A percentile compares a stretch with the other conserved stretches of the same genome.
phyloP scores from a whole-genome alignment of 1,284 basidiomycete genomes.

The Amylostereum areolatum region DNA sequence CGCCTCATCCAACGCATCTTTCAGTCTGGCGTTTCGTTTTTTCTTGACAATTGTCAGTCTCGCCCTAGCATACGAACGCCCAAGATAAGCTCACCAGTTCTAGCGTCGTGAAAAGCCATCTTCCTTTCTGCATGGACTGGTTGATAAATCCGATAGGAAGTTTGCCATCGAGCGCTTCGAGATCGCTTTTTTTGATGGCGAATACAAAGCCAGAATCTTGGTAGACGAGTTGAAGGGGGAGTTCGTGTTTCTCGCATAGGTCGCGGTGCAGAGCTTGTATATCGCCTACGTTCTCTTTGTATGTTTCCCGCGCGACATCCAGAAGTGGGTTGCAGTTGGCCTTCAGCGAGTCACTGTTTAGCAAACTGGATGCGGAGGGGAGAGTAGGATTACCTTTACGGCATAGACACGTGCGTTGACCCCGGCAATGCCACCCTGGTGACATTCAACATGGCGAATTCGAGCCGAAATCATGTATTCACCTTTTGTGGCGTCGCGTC shows the following conservation, averaged over 20 bases:
- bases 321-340: slow-evolving; percentile 78
- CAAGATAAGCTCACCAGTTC: slow-evolving; percentile 53
- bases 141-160: slow-evolving; percentile 71
- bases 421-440: slow-evolving; percentile 60
- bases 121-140: slow-evolving; percentile 57
- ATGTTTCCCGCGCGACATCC: slow-evolving; percentile 89
- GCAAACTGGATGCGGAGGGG: too few relatives aligned
- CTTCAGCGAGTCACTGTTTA: slow-evolving; percentile 22
- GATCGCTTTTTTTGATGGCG: slow-evolving; percentile 57
- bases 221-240: slow-evolving; percentile 63
- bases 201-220: slow-evolving; percentile 71
- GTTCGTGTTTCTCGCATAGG: slow-evolving; percentile 52
- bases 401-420: slow-evolving; percentile 80
- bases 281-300: slow-evolving; percentile 85
- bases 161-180: slow-evolving; percentile 40
- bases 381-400: slow-evolving; percentile 47
- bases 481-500: slow-evolving; percentile 59
- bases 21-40: slow-evolving; percentile 80
- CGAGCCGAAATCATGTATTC: slow-evolving; percentile 5
- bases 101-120: slow-evolving; percentile 72
- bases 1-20: slow-evolving; percentile 78
- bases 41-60: slow-evolving; percentile 38
- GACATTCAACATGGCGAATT: slow-evolving; percentile 1
- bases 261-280: slow-evolving; percentile 63
- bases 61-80: not conserved